These are phyloP conservation scores for Curvularia sp. DNA, from an alignment of 2,329 filamentous ascomycete genomes.

Conservation along the genomic window DNA sequence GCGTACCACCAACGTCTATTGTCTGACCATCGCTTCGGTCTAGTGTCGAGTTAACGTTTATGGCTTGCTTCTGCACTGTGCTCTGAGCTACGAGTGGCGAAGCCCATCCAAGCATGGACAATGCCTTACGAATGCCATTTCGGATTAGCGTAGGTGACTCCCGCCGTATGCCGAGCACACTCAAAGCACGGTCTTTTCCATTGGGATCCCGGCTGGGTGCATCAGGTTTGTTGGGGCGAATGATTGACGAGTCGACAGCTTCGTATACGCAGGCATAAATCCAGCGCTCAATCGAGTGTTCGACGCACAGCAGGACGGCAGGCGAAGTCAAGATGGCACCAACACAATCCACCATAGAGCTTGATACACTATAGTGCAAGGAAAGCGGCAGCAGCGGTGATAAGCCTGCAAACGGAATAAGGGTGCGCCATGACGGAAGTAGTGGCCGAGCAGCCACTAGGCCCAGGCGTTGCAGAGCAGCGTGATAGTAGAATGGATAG, in stretches of 20 bases:
- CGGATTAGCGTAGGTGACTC: conserved; percentile 34
- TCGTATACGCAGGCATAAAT: conserved; percentile 38
- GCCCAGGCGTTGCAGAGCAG: conserved; percentile 41
- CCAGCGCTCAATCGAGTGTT: conserved; percentile 39
- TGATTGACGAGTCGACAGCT: conserved; percentile 39
- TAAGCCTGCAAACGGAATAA: conserved; percentile 39
- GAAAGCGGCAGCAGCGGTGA: conserved; percentile 40
- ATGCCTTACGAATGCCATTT: conserved; percentile 31
- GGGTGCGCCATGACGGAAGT: conserved; percentile 36
- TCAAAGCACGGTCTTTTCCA: conserved; percentile 29
- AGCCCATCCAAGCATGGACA: conserved; percentile 40
- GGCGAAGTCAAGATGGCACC: conserved; percentile 38
- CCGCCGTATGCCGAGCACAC: conserved; percentile 34
- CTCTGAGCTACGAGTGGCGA: conserved; percentile 10
- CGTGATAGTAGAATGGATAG: conserved; percentile 46
- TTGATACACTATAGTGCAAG: conserved; percentile 23
- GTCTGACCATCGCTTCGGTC: conserved; percentile 17
- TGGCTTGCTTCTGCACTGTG: conserved; percentile 5
- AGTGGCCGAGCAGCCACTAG: conserved; percentile 39
- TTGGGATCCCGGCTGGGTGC: conserved; percentile 34
- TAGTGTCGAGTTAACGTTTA: conserved; percentile 3
- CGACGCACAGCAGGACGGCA: conserved; percentile 34
- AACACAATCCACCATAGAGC: conserved; percentile 23
- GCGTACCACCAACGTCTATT: conserved; percentile 30
- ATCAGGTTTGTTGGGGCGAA: conserved; percentile 43